Percentiles rank a stretch among this genome's conserved stretches.
Conservation (phyloP, 75 land plant species). For the Pinus albicaulis region DNA sequence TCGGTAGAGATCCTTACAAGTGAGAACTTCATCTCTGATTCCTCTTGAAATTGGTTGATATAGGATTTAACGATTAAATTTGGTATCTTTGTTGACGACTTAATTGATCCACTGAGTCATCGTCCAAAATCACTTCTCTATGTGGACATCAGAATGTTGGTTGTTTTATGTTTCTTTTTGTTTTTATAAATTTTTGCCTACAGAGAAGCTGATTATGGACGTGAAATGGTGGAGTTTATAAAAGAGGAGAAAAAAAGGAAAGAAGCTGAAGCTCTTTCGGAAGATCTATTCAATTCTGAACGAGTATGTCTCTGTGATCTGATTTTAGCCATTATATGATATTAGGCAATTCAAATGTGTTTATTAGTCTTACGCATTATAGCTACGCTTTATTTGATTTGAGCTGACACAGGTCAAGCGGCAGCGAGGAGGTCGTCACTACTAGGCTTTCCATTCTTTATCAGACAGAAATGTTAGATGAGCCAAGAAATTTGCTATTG, state of each 20-base stretch:
- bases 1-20: conserved; percentile 87
- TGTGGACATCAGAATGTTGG: not conserved
- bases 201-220: conserved; percentile 59
- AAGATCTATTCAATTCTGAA: conserved; percentile 80
- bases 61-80: not conserved
- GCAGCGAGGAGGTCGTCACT: conserved; percentile 7
- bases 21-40: conserved; percentile 18
- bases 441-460: not conserved
- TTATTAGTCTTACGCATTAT: no score
- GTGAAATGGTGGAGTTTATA: conserved; percentile 46
- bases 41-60: not conserved
- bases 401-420: conserved; percentile 1
- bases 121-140: not conserved
- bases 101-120: not conserved
- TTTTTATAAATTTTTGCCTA: not conserved
- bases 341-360: not conserved
- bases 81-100: no score
- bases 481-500: not conserved
- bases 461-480: conserved; percentile 8
- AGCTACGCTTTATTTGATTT: not conserved
- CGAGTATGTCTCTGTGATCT: conserved; percentile 33
- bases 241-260: conserved; percentile 79
- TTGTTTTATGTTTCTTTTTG: not conserved
- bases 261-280: conserved; percentile 81
- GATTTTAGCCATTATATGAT: not conserved